Evolutionary conservation across 768 basidiomycete genomes (phyloP).

Genomic region (Terana coerulea): DNA sequence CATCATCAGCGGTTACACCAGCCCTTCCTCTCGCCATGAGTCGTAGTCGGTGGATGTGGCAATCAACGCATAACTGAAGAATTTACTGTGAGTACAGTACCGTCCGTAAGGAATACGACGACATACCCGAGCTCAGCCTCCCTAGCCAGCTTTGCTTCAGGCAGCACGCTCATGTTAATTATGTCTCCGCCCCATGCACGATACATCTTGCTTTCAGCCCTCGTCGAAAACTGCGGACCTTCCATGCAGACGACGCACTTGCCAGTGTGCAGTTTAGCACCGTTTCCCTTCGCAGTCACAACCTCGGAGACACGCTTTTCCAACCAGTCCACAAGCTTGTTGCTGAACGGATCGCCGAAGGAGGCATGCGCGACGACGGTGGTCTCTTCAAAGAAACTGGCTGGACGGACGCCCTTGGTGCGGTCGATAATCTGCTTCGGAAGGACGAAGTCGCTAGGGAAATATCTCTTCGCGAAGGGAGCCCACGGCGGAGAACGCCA

Average conservation of each 20-base stretch:
- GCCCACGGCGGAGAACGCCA: constrained; percentile 96
- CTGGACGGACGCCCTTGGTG: constrained; percentile 88
- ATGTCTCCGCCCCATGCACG: constrained; percentile 88
- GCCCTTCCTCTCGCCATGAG: constrained; percentile 81
- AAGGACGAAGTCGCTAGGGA: constrained; percentile 84
- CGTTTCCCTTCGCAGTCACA: constrained; percentile 52
- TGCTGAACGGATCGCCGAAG: constrained; percentile 91
- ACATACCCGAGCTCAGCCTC: constrained; percentile 90
- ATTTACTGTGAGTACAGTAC: too few relatives aligned
- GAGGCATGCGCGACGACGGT: constrained; percentile 86
- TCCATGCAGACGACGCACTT: constrained; percentile 96
- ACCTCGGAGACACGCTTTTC: constrained; percentile 60
- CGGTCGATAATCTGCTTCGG: constrained; percentile 95
- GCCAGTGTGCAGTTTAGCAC: constrained; percentile 69
- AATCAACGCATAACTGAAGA: constrained; percentile 88
- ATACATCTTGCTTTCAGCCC: constrained; percentile 95
- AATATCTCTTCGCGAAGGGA: constrained; percentile 91
- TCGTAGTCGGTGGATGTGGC: constrained; percentile 96
- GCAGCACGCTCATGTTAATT: constrained; percentile 96
- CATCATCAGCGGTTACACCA: constrained; percentile 86
- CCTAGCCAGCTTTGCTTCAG: constrained; percentile 94
- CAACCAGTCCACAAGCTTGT: constrained; percentile 60
- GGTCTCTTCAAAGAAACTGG: constrained; percentile 82
- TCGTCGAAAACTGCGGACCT: constrained; percentile 96
- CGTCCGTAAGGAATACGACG: neutral